Base-by-base conservation (phyloP, 2,329 filamentous ascomycete genomes). In the Fusarium albosuccineum region DNA sequence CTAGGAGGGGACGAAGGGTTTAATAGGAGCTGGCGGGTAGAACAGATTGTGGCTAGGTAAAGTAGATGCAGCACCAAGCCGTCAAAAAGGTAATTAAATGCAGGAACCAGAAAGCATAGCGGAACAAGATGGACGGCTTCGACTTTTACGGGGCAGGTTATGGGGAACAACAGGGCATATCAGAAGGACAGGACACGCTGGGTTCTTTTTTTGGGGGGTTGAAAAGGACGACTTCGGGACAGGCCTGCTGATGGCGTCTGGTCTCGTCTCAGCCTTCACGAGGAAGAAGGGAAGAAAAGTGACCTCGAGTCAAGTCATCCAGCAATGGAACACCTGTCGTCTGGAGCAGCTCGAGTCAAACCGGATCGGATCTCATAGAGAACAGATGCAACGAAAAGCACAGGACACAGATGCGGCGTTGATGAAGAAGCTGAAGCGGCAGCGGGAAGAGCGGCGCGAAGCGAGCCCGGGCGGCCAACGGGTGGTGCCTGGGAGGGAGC, bases 221-320 rank as follows among this genome's bases (percentile, higher is more conserved):
- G 66, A 68, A 64, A 61, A 66, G 62, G 67, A 66, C 51, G 71
- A 53, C 62, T 60, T 36, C 34, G 62, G 68, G 68, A 71, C 72
- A 75, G 73, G 73, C 78, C 80, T 80, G 79, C 79, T 81, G 78
- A 81, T 79, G 73, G 74, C 60, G 70, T 68, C 59, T 57, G 54
- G 55, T 69, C 59, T 64, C 66, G 74, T 76, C 78, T 79, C 77
- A 81, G 79, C 78, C 78, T 81, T 77, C 70, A 73, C 71, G 71
- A 68, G 66, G 68, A 69, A 46, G 66, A 62, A 22, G 22, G 50
- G 57, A 66, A 58, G 37, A 58, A 57, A 65, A 67, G 48, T 66
- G 70, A 72, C 56, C 62, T 62, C 44, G 50, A 60, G 59, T 65
- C 64, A 52, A 73, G 74, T 76, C 74, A 76, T 73, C 64, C 62